These are phyloP conservation scores for Nakazawaea ambrosiae DNA, from an alignment of 805 yeast genomes.

Conservation along the genomic window DNA sequence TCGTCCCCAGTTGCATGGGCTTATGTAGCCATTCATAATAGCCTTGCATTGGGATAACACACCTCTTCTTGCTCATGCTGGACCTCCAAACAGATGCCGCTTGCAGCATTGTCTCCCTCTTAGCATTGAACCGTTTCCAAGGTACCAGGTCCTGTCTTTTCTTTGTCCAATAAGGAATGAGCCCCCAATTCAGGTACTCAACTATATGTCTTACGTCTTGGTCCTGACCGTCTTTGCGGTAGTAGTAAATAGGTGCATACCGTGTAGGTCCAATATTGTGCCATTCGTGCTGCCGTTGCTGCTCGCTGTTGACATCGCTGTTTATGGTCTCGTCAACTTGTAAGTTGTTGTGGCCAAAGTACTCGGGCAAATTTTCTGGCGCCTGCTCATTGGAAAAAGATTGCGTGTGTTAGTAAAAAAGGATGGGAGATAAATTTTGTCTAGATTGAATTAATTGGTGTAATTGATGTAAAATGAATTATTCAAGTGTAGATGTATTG, in stretches of 20 bases:
- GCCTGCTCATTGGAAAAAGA: conserved; percentile 11
- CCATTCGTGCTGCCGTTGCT: conserved; percentile 24
- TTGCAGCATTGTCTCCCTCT: conserved; percentile 51
- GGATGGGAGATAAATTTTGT: background rate
- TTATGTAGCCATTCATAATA: conserved; percentile 72
- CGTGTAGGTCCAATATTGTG: conserved; percentile 62
- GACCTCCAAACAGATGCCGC: conserved; percentile 51
- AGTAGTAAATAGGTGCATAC: conserved; percentile 33
- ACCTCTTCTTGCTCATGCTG: conserved; percentile 42
- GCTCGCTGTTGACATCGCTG: conserved; percentile 13
- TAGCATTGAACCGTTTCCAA: conserved; percentile 64
- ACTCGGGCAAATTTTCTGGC: conserved; percentile 37
- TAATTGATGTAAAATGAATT: no score
- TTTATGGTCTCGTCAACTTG: conserved; percentile 20
- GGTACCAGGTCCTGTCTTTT: conserved; percentile 27
- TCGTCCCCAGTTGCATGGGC: conserved; percentile 15
- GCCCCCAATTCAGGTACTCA: conserved; percentile 72
- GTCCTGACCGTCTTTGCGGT: conserved; percentile 13
- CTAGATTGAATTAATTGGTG: no score
- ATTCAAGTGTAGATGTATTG: no score
- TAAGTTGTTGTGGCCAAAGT: conserved; percentile 23
- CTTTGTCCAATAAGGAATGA: conserved; percentile 63
- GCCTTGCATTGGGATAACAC: conserved; percentile 75
- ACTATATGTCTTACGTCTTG: conserved; percentile 21
- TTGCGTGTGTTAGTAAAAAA: background rate